A percentile compares a stretch with the other conserved stretches of the same genome.
These are phyloP conservation scores for Kodamaea sagamina DNA, from an alignment of 805 yeast genomes.

Conservation along the genomic window DNA sequence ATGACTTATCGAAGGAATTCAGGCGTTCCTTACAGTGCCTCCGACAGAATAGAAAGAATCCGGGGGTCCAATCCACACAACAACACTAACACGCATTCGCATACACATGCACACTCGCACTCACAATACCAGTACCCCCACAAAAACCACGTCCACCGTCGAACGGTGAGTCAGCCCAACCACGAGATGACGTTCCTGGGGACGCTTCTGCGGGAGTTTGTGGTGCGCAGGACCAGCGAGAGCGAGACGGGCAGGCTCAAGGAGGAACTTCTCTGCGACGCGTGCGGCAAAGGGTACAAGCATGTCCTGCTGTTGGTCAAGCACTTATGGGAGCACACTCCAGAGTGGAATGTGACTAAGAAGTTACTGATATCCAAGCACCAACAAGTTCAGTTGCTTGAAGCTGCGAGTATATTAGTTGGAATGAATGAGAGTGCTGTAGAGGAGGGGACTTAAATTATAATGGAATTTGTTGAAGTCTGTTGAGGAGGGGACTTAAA, in stretches of 20 bases:
- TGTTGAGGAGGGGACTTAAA: too few species aligned
- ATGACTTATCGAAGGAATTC: slow-evolving; percentile 2
- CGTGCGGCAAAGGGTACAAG: slow-evolving; percentile 89
- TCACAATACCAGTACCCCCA: too few species aligned
- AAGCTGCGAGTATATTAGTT: slow-evolving; percentile 75
- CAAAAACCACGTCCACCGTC: too few species aligned
- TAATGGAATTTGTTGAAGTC: too few species aligned
- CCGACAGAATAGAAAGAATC: too few species aligned
- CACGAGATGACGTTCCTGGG: slow-evolving; percentile 35
- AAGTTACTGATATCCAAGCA: slow-evolving; percentile 80
- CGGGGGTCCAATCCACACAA: neutral
- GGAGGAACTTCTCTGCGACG: slow-evolving; percentile 84
- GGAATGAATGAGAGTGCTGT: slow-evolving; percentile 57
- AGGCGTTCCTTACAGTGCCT: too few species aligned
- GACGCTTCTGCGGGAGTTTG: slow-evolving; percentile 62
- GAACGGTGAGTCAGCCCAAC: too few species aligned
- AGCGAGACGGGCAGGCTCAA: slow-evolving; percentile 84
- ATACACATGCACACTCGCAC: neutral
- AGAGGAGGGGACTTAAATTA: neutral
- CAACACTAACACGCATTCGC: too few species aligned
- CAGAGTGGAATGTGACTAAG: slow-evolving; percentile 89
- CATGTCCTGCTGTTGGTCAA: slow-evolving; percentile 86
- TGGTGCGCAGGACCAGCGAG: slow-evolving; percentile 78
- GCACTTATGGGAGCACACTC: slow-evolving; percentile 92
- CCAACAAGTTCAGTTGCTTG: slow-evolving; percentile 82